Percentiles rank a stretch among this genome's conserved stretches.
Conservation (phyloP, 202 grass and related monocot genomes). For the Musa balbisiana region DNA sequence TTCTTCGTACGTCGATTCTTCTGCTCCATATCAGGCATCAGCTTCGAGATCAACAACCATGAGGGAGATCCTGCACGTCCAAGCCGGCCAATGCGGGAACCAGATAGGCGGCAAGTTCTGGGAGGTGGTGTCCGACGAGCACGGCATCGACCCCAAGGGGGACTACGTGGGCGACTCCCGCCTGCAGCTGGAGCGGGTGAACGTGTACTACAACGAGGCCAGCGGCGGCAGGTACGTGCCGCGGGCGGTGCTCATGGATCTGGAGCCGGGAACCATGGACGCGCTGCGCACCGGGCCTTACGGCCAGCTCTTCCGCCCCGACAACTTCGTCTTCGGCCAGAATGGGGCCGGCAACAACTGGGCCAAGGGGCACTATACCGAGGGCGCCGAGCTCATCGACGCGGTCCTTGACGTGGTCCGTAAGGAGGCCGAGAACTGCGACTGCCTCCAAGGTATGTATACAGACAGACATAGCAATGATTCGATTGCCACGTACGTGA, state of each 20-base stretch:
- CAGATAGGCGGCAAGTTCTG: constrained; percentile 27
- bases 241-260: constrained; percentile 22
- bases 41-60: neutral
- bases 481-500: too few relatives aligned
- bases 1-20: too few relatives aligned
- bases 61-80: constrained; percentile 24
- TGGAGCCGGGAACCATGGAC: constrained; percentile 20
- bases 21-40: too few relatives aligned
- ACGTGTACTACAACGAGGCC: constrained; percentile 29
- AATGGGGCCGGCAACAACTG: constrained; percentile 21
- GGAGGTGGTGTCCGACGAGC: constrained; percentile 24
- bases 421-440: constrained; percentile 26
- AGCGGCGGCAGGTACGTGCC: constrained; percentile 23
- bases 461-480: too few relatives aligned
- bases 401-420: constrained; percentile 20
- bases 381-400: constrained; percentile 26
- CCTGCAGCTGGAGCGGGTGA: constrained; percentile 21
- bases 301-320: constrained; percentile 20
- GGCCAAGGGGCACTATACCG: constrained; percentile 25
- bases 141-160: constrained; percentile 20
- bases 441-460: constrained; percentile 17
- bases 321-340: constrained; percentile 27
- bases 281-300: constrained; percentile 21
- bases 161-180: constrained; percentile 11
- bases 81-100: constrained; percentile 23